A percentile compares a stretch with the other conserved stretches of the same genome.
Evolutionary conservation across 139 green algal genomes (phyloP).

Genomic region (Spirogloea muscicola): DNA sequence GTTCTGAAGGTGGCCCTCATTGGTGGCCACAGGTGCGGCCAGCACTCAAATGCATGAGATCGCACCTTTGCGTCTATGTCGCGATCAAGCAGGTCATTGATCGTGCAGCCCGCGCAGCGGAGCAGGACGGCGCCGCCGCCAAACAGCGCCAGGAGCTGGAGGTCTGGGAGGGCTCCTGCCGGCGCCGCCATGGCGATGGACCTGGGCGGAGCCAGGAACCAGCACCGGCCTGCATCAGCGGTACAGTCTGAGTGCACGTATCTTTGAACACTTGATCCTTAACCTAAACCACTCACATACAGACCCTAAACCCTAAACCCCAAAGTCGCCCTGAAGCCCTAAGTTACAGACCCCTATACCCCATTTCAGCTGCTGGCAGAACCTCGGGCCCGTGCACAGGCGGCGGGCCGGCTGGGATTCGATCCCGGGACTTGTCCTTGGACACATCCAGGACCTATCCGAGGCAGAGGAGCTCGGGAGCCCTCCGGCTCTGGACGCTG

Average conservation of each 20-base stretch:
- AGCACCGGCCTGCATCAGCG: too few relatives aligned
- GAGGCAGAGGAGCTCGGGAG: not conserved
- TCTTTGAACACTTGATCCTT: too few relatives aligned
- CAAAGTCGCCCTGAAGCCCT: too few relatives aligned
- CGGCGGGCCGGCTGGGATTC: not conserved
- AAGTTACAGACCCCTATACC: too few relatives aligned
- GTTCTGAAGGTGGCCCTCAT: too few relatives aligned
- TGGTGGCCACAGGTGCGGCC: too few relatives aligned
- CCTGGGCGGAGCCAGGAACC: too few relatives aligned
- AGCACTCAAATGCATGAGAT: too few relatives aligned
- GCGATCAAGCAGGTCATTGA: constrained; percentile 95
- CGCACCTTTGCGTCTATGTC: constrained; percentile 52
- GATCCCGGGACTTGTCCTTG: not conserved
- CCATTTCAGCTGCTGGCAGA: too few relatives aligned
- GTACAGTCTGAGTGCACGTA: too few relatives aligned
- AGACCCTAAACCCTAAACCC: too few relatives aligned
- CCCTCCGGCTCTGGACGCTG: not conserved
- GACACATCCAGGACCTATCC: not conserved
- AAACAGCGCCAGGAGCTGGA: constrained; percentile 72
- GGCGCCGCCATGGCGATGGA: constrained; percentile 81
- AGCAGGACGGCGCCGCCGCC: constrained; percentile 66
- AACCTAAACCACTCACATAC: too few relatives aligned
- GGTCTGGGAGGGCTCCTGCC: constrained; percentile 69
- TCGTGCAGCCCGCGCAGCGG: constrained; percentile 77
- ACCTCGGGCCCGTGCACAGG: not conserved